Conservation (phyloP, 306 rosid genomes). For the Ammopiptanthus mongolicus region DNA sequence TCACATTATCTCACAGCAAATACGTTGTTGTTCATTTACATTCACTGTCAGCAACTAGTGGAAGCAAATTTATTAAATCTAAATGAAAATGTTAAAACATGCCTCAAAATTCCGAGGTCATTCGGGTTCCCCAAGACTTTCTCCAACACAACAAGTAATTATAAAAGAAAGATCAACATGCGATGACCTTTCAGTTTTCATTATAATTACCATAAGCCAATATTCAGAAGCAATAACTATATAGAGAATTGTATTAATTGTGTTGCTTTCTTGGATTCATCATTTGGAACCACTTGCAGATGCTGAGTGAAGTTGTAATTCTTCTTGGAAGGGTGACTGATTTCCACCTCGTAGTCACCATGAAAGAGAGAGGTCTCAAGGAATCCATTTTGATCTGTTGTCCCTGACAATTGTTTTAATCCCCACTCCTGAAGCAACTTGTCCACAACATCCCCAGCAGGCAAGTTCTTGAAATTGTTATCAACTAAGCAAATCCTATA, state of each 20-base stretch:
- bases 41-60: no score
- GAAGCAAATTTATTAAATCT: no score
- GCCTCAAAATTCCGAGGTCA: no score
- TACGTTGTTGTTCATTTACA: no score
- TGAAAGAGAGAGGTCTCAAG: conserved; percentile 18
- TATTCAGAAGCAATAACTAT: not conserved
- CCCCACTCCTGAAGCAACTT: conserved; percentile 61
- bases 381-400: conserved; percentile 22
- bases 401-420: not conserved
- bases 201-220: not conserved
- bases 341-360: conserved; percentile 19
- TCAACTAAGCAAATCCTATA: conserved; percentile 56
- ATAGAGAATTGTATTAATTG: not conserved
- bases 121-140: no score
- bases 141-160: not conserved
- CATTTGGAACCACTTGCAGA: conserved; percentile 8
- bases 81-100: no score
- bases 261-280: not conserved
- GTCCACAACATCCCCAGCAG: conserved; percentile 69
- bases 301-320: not conserved
- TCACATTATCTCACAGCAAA: no score
- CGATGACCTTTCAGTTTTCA: not conserved
- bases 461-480: conserved; percentile 53
- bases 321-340: conserved; percentile 1
- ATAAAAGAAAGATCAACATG: not conserved